These are phyloP conservation scores for Juglanconis sp. DNA, from an alignment of 2,329 filamentous ascomycete species.

Conservation along the genomic window DNA sequence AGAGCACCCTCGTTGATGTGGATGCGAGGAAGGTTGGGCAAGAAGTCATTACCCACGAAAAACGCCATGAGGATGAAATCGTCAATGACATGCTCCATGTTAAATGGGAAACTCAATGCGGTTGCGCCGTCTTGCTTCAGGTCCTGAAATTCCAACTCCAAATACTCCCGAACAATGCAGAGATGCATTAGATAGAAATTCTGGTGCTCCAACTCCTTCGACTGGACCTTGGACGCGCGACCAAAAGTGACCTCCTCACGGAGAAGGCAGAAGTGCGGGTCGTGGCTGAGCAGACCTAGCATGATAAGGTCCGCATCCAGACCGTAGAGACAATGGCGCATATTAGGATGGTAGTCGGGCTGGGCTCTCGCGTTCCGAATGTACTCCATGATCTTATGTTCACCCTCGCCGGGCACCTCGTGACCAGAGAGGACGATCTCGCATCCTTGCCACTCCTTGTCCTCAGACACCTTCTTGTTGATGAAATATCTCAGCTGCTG, in stretches of 20 bases:
- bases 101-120: conserved; percentile 70
- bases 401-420: conserved; percentile 95
- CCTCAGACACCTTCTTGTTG: conserved; percentile 97
- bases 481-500: conserved; percentile 96
- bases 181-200: conserved; percentile 98
- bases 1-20: conserved; percentile 98
- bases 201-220: conserved; percentile 95
- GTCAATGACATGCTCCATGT: conserved; percentile 95
- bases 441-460: conserved; percentile 94
- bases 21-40: conserved; percentile 90
- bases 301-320: conserved; percentile 98
- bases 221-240: conserved; percentile 79
- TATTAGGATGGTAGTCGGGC: conserved; percentile 84
- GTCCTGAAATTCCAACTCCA: conserved; percentile 96
- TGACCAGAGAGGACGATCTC: conserved; percentile 96
- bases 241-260: conserved; percentile 98
- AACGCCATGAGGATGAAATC: conserved; percentile 99
- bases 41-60: conserved; percentile 98
- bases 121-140: conserved; percentile 66
- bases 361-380: conserved; percentile 97
- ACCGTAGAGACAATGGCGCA: conserved; percentile 95
- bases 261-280: conserved; percentile 95
- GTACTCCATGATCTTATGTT: conserved; percentile 99
- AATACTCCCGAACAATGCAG: conserved; percentile 94
- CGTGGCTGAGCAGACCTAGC: conserved; percentile 93